Evolutionary conservation across 2,329 filamentous ascomycete genomes (phyloP), one percentile per base, ranked within the genome.

Genomic region (Setomelanomma holmii): DNA sequence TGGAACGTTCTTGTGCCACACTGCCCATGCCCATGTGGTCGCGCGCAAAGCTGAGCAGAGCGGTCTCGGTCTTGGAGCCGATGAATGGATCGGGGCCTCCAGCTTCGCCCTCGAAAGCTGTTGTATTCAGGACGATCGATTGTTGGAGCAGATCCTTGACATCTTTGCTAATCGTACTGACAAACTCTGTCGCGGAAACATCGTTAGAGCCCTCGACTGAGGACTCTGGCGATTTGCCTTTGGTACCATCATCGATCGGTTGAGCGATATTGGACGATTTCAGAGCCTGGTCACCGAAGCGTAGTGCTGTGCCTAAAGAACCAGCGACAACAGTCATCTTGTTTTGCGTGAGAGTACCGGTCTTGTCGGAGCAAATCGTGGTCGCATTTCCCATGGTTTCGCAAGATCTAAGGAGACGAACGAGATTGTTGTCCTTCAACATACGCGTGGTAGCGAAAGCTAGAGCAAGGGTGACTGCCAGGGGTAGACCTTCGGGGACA

Each of bases 11-110:
- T 55, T 86, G 80, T 40, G 77, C 77, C 14, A 90, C 75, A 0
- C 82, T 79, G 5, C 82, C 83, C 79, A 91, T 86, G 36, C 81
- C 87, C 12, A 91, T 77, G 64, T 85, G 79, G 42, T 89, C 84
- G 42, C 83, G 81, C 17, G 87, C 86, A 67, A 91, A 90, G 20
- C 80, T 79, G n/a, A 92, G 80, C 11, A 92, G 78, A 19, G 89
- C 89, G 4, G 88, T 90, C 68, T 92, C 89, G 0, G 89, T 92
- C 75, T 91, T 91, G 4, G 89, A 91, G 23, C 89, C 89, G 56
- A 91, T 82, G 60, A 90, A 92, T 0, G 82, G 75, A 40, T 81
- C 54, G 46, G 78, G 20, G 58, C 75, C 51, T 40, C 78, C 59
- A 68, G 78, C 55, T 48, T 72, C 48, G 60, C 75, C 47, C 71